These are phyloP conservation scores for Agastache rugosa DNA, from an alignment of 257 asterid genomes.

Conservation along the genomic window DNA sequence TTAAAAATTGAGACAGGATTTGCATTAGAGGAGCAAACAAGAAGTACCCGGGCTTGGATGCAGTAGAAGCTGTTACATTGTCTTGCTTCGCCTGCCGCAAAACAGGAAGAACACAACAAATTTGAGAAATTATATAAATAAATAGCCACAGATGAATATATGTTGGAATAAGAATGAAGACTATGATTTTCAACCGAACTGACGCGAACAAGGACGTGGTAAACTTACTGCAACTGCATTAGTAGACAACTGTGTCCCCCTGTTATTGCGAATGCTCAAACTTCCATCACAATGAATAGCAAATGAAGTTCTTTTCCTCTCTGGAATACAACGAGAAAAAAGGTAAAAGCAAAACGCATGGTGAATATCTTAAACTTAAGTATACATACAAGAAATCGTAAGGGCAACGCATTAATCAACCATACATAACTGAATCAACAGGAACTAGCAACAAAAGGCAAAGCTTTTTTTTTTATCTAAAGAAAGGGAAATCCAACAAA, in stretches of 20 bases:
- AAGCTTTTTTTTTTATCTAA: neutral
- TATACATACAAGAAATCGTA: neutral
- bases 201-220: no score
- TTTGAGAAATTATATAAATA: conserved; percentile 11
- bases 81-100: conserved; percentile 55
- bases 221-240: conserved; percentile 44
- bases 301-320: conserved; percentile 49
- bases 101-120: conserved; percentile 3
- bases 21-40: conserved; percentile 29
- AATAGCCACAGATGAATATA: conserved; percentile 8
- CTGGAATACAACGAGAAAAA: conserved; percentile 41
- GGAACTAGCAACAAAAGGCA: neutral
- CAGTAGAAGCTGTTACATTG: conserved; percentile 43
- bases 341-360: conserved; percentile 8
- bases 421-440: neutral
- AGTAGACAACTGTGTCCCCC: conserved; percentile 45
- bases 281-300: conserved; percentile 51
- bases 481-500: neutral
- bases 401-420: neutral
- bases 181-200: conserved; percentile 11
- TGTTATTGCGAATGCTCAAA: conserved; percentile 36
- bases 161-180: conserved; percentile 11
- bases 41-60: conserved; percentile 60
- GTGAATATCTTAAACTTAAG: neutral
- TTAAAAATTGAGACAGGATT: neutral